Base-by-base conservation (phyloP, 768 basidiomycete species). In the Rhodotorula graminis region DNA sequence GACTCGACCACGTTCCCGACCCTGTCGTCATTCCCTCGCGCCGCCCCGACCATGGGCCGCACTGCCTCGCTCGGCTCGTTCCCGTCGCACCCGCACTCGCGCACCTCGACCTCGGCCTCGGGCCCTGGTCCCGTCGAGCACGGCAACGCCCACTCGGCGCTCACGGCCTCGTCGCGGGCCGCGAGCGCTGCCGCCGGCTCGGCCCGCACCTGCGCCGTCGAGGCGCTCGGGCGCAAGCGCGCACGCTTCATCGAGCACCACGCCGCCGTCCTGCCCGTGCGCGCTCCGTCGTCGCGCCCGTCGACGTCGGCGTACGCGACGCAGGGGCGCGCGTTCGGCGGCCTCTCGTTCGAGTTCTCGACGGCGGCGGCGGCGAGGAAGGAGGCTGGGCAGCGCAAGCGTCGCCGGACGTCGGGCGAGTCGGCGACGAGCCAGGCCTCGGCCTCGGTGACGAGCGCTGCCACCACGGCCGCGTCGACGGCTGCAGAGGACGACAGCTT, bases 181-280 rank as follows among this genome's bases (percentile, higher is more conserved):
- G 37, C 37, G 37, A 37, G 37, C 40, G 52, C 25, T 40, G 67
- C 21, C 58, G 67, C 61, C 1, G 47, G 56, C 37, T 70, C 69
- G 25, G 44, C 50, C n/a, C 59, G 58, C n/a, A 40, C 40, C 9
- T 75, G 74, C 56, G 74, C 74, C 1, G 14, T 70, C 37, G 53
- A 46, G 10, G 74, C 70, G 1, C 65, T 75, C 37, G 74, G 62
- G 16, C 55, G 71, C 44, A 71, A 75, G 47, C 67, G 70, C 1
- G 74, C 64, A 3, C 61, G 65, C 29, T 64, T 72, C 31, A 33
- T 61, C 42, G 68, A 59, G 47, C 58, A 63, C 31, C 44, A 66
- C 27, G 56, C 50, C 27, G 27, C 57, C 49, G 25, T n/a, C 12
- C 11, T 67, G 4, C 57, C 64, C 18, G 31, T 49, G 44, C 53